phyloP scores from a whole-genome alignment of 176 grass and related monocot genomes.

The Juncus inflexus region DNA sequence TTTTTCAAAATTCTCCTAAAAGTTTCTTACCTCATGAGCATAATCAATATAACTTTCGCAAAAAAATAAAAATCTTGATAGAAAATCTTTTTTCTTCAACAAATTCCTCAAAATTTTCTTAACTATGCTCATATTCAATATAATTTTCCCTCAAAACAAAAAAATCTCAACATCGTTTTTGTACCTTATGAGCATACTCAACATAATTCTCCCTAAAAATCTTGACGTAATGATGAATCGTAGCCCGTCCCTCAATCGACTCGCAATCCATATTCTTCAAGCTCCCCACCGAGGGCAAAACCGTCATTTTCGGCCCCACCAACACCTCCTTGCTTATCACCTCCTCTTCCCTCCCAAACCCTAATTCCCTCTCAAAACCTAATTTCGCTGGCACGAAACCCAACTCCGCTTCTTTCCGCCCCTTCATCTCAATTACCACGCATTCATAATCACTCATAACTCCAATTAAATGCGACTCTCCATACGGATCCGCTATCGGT shows the following conservation, averaged over 20 bases:
- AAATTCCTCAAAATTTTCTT: no score
- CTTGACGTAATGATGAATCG: slow-evolving; percentile 93
- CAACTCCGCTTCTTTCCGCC: slow-evolving; percentile 62
- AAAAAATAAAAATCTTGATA: no score
- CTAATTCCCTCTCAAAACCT: slow-evolving; percentile 36
- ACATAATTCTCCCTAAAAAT: slow-evolving; percentile 97
- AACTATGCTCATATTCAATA: no score
- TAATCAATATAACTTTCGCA: no score
- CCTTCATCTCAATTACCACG: slow-evolving; percentile 86
- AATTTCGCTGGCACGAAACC: slow-evolving; percentile 24
- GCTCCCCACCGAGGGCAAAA: slow-evolving; percentile 60
- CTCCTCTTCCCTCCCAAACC: slow-evolving; percentile 34
- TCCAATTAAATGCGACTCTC: slow-evolving; percentile 69
- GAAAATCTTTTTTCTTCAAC: no score
- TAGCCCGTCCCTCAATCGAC: slow-evolving; percentile 82
- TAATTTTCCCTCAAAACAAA: no score
- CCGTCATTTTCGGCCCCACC: slow-evolving; percentile 55
- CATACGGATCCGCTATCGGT: slow-evolving; percentile 66
- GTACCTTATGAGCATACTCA: slow-evolving; percentile 94
- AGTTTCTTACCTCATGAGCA: no score
- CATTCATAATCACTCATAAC: slow-evolving; percentile 64
- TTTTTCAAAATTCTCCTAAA: no score
- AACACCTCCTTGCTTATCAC: slow-evolving; percentile 80
- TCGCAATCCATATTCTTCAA: slow-evolving; percentile 58
- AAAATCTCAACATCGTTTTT: background rate